Evolutionary conservation across 495 filamentous ascomycete genomes (phyloP), one percentile per base, ranked within the genome.

Genomic region (Penicillium silybi): DNA sequence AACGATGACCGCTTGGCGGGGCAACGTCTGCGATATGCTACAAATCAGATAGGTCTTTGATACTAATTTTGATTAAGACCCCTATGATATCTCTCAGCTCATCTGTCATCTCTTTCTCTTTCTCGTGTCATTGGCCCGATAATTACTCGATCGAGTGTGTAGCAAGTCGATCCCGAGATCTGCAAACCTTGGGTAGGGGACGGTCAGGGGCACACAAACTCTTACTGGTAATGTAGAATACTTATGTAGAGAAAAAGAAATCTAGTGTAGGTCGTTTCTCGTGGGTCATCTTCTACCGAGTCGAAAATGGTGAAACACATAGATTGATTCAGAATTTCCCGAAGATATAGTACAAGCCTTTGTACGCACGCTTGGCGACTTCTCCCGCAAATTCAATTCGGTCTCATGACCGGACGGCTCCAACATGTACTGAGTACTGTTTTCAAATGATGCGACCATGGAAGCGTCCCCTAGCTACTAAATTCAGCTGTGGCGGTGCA

Each of bases 401-500:
- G 29, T 13, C 29, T 32, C 29, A 11, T 11, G 29, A 13, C 9
- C 29, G 11, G 1, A 32, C 13, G 11, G 11, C 9, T 29, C 26
- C 26, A 29, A 29, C 26, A 4, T 5, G n/a, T n/a, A n/a, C n/a
- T n/a, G n/a, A n/a, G n/a, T n/a, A 6, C 22, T 3, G 22, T 23
- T 32, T 32, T 11, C 29, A 32, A 10, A 10, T 32, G 29, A 32
- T 8, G 29, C 22, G 22, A 35, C 15, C 32, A 17, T 39, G n/a
- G 18, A 17, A 4, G 13, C 18, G n/a, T 3, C 18, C 13, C 37
- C 1, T 17, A 39, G 37, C 18, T 17, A 16, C 20, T 6, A 23
- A 19, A 13, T 44, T 46, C 51, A 54, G 44, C 43, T 44, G 57
- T 59, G 57, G 57, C 57, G 57, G 57, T 56, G 57, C 57, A 51